Conservation (phyloP, 441 rosid species). For the Erodium texanum region DNA sequence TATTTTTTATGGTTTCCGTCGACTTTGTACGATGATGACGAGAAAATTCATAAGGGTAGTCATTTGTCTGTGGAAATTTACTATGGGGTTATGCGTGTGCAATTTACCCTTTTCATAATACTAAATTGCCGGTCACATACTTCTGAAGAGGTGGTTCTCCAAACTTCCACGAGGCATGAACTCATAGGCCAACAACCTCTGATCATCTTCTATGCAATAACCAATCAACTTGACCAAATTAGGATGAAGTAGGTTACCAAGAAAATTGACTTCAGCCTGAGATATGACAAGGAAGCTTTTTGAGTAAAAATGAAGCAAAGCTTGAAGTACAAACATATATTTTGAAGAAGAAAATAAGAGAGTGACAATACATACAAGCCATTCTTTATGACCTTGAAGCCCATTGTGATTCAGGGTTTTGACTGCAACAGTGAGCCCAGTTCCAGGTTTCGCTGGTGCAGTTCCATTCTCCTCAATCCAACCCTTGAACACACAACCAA, state of each 20-base stretch:
- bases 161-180: constrained; percentile 62
- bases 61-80: too few relatives aligned
- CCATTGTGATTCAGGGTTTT: constrained; percentile 45
- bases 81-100: too few relatives aligned
- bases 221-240: constrained; percentile 55
- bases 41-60: too few relatives aligned
- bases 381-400: constrained; percentile 47
- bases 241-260: constrained; percentile 52
- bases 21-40: too few relatives aligned
- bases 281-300: constrained; percentile 12
- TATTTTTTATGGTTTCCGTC: too few relatives aligned
- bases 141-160: constrained; percentile 57
- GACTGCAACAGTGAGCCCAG: constrained; percentile 46
- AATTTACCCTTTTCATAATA: not conserved
- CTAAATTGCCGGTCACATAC: constrained; percentile 27
- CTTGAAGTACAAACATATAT: not conserved
- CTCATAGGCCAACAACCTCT: constrained; percentile 48
- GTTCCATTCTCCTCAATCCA: constrained; percentile 35
- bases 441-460: constrained; percentile 47
- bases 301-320: constrained; percentile 2
- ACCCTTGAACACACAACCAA: constrained; percentile 32
- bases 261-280: constrained; percentile 58
- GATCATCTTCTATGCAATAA: constrained; percentile 58
- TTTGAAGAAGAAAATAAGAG: not conserved
- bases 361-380: constrained; percentile 30